Evolutionary conservation across 2,329 filamentous ascomycete genomes (phyloP).

Genomic region (Dactylellina cionopaga): DNA sequence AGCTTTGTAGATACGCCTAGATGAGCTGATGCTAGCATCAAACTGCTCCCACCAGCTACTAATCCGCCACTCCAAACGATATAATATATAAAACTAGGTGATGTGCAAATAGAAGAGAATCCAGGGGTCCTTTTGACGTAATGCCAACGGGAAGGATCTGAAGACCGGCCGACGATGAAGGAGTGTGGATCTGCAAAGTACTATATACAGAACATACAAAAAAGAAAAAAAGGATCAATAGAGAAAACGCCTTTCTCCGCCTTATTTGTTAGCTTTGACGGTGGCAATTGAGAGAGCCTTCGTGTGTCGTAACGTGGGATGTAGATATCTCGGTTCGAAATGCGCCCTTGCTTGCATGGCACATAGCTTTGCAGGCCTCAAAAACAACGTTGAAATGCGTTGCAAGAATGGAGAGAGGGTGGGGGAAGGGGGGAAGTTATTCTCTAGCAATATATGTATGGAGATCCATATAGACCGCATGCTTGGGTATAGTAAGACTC

Average conservation of each 20-base stretch:
- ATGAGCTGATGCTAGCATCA: constrained; percentile 19
- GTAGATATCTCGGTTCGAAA: constrained; percentile 52
- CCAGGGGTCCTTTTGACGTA: constrained; percentile 50
- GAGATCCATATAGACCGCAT: constrained; percentile 45
- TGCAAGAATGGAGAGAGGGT: constrained; percentile 48
- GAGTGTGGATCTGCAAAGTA: constrained; percentile 24
- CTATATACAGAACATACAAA: constrained; percentile 36
- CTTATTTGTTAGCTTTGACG: constrained; percentile 3
- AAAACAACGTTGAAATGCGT: constrained; percentile 46
- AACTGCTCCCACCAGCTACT: constrained; percentile 10
- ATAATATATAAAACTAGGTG: constrained; percentile 27
- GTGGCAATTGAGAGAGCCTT: constrained; percentile 40
- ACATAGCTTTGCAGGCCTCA: constrained; percentile 21
- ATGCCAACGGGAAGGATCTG: constrained; percentile 17
- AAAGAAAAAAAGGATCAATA: background rate
- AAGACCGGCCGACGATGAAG: constrained; percentile 11
- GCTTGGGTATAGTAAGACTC: no score
- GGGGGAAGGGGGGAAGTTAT: constrained; percentile 23
- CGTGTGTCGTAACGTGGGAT: constrained; percentile 52
- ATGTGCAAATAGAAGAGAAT: constrained; percentile 6
- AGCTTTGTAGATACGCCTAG: constrained; percentile 6
- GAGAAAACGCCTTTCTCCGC: background rate
- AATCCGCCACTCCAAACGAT: constrained; percentile 3
- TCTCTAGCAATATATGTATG: constrained; percentile 21
- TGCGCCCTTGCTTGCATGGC: constrained; percentile 47